Evolutionary conservation across 129 eudicot species (phyloP), one percentile per base, ranked within the genome.

Genomic region (Dittrichia graveolens): DNA sequence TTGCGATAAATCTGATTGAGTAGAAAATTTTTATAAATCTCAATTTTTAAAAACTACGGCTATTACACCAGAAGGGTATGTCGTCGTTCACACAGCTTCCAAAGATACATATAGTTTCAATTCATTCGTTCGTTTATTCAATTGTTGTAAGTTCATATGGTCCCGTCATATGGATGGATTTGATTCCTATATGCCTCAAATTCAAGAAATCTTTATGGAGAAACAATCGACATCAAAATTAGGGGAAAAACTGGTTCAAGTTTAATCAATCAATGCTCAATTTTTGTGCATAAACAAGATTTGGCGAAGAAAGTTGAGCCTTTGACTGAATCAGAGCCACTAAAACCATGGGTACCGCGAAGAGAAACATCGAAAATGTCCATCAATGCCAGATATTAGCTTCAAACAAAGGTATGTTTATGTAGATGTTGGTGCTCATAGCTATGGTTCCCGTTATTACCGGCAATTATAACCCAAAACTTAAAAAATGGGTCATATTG

Each of bases 371-470:
- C 2, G 78, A 85, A 73, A 90, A 87, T 55, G 82, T 93, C 55
- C 98, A 0, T 78, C 89, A 4, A 83, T 90, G 96, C 96, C 66
- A 35, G 98, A 93, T 71, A 87, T 93, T 12, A 86, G 65, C 56
- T 93, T 93, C 61, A 93, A 85, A 80, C 69, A 66, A 12, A 68
- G 88, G 61, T 93, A 93, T 59, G 85, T 90, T 3, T 93, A 93
- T 52, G 76, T 93, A 2, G 98, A 93, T 60, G 98, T 93, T 5
- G 98, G 98, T n/a, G 85, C 96, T 9, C 84, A 96, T 57, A 90
- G 98, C 78, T 93, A 93, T 14, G 98, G 98, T 0, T 93, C 98
- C 0, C 89, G 98, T 71, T n/a, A n/a, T n/a, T n/a, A n/a, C n/a
- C n/a, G n/a, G n/a, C n/a, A n/a, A n/a, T n/a, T n/a, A n/a, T n/a